Evolutionary conservation across 2,329 filamentous ascomycete genomes (phyloP).

Genomic region (Cryoendolithus antarcticus): DNA sequence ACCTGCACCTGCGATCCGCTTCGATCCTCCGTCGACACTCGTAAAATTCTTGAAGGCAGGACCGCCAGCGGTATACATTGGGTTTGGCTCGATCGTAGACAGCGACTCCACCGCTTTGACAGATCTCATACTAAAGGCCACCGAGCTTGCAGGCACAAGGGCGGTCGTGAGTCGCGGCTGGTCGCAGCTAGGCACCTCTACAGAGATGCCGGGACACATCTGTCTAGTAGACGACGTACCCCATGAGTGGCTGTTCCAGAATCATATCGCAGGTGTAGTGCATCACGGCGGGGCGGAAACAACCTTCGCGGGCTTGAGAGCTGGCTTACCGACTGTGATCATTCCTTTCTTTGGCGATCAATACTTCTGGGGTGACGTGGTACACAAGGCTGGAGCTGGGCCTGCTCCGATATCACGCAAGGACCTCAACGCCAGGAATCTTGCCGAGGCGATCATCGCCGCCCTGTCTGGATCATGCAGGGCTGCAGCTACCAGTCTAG

Average conservation of each 20-base stretch:
- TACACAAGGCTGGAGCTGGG: conserved; percentile 37
- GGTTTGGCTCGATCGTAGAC: conserved; percentile 69
- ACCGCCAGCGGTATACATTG: conserved; percentile 63
- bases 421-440: conserved; percentile 29
- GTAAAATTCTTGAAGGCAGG: conserved; percentile 52
- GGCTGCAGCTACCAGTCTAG: conserved; percentile 26
- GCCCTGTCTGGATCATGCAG: conserved; percentile 28
- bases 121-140: conserved; percentile 54
- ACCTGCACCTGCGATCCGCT: conserved; percentile 56
- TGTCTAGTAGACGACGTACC: conserved; percentile 41
- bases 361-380: conserved; percentile 43
- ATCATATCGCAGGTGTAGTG: conserved; percentile 37
- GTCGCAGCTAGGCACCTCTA: conserved; percentile 29
- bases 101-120: conserved; percentile 60
- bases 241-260: conserved; percentile 45
- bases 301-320: conserved; percentile 41
- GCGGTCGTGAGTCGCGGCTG: conserved; percentile 42
- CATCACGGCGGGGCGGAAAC: conserved; percentile 50
- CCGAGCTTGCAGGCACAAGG: conserved; percentile 37
- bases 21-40: conserved; percentile 51
- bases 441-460: conserved; percentile 35
- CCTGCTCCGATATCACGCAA: conserved; percentile 36
- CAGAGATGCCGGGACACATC: conserved; percentile 24
- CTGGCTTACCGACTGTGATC: conserved; percentile 40
- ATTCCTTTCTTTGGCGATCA: conserved; percentile 49